These are phyloP conservation scores for Claviceps sp. DNA, from an alignment of 2,329 filamentous ascomycete genomes.

Conservation along the genomic window DNA sequence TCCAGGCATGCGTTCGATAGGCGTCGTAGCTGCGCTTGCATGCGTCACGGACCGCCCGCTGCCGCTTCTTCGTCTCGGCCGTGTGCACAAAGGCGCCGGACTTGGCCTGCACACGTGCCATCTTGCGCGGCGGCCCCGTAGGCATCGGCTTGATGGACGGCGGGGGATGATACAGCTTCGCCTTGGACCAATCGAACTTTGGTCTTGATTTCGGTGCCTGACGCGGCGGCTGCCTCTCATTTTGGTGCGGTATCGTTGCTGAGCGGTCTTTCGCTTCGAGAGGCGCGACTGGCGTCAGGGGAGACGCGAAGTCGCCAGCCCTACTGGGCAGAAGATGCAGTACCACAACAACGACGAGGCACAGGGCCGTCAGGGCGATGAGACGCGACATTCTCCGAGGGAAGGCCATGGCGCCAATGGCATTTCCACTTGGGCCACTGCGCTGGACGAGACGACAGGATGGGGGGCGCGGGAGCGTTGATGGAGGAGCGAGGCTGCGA, in stretches of 20 bases:
- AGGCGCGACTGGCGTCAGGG: neutral
- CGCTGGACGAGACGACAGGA: neutral
- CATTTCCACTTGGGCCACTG: slow-evolving; percentile 1
- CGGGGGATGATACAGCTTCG: slow-evolving; percentile 16
- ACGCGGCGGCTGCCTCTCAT: neutral
- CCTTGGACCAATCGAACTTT: slow-evolving; percentile 19
- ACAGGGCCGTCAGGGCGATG: slow-evolving; percentile 10
- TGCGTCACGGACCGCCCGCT: slow-evolving; percentile 24
- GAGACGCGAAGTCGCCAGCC: slow-evolving; percentile 1
- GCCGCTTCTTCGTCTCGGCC: slow-evolving; percentile 15
- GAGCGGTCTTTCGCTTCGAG: neutral
- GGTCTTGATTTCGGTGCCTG: slow-evolving; percentile 8
- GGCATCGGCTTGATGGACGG: slow-evolving; percentile 19
- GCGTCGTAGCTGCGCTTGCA: slow-evolving; percentile 34
- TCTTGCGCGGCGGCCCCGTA: slow-evolving; percentile 10
- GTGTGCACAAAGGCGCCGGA: slow-evolving; percentile 11
- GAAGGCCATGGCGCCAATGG: slow-evolving; percentile 11
- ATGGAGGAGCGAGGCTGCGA: neutral
- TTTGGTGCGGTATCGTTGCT: neutral
- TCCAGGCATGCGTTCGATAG: slow-evolving; percentile 39
- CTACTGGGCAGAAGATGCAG: slow-evolving; percentile 10
- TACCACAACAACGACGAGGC: slow-evolving; percentile 11
- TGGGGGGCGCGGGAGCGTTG: neutral
- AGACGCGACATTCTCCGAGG: slow-evolving; percentile 13
- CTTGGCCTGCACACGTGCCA: slow-evolving; percentile 20